phyloP scores from a whole-genome alignment of 2,329 filamentous ascomycete genomes.

The Aspergillus transmontanensis region DNA sequence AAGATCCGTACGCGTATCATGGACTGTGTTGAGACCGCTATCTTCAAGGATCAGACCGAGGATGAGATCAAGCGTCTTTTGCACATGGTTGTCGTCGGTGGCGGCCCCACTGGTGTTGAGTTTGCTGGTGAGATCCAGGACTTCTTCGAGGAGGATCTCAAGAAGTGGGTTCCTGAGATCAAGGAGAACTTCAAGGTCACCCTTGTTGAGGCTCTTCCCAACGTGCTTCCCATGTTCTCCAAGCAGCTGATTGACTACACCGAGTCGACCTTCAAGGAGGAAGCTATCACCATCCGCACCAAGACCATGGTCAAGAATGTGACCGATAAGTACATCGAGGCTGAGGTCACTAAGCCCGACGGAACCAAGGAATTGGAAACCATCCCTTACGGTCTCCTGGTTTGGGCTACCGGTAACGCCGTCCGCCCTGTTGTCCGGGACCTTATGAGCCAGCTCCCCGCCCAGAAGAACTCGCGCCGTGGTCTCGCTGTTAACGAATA shows the following conservation, averaged over 20 bases:
- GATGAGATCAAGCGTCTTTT: conserved; percentile 92
- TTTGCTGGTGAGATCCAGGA: conserved; percentile 98
- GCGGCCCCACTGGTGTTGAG: conserved; percentile 95
- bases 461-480: conserved; percentile 91
- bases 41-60: conserved; percentile 90
- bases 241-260: conserved; percentile 99
- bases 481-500: conserved; percentile 98
- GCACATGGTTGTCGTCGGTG: conserved; percentile 95
- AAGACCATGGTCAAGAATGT: conserved; percentile 99
- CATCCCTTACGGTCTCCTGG: conserved; percentile 92
- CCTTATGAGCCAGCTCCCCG: conserved; percentile 87
- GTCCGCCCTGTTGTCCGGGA: conserved; percentile 87
- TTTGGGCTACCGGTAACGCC: conserved; percentile 98
- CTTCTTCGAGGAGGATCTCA: conserved; percentile 97
- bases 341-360: conserved; percentile 77
- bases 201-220: conserved; percentile 93
- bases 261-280: conserved; percentile 97
- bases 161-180: conserved; percentile 97
- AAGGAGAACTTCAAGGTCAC: conserved; percentile 95
- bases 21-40: conserved; percentile 98
- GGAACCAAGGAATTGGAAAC: conserved; percentile 79
- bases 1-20: conserved; percentile 97
- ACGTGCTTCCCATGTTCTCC: conserved; percentile 93
- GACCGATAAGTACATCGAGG: conserved; percentile 89
- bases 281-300: conserved; percentile 94